These are phyloP conservation scores for Aspergillus ustus DNA, from an alignment of 2,329 filamentous ascomycete genomes.

Conservation along the genomic window DNA sequence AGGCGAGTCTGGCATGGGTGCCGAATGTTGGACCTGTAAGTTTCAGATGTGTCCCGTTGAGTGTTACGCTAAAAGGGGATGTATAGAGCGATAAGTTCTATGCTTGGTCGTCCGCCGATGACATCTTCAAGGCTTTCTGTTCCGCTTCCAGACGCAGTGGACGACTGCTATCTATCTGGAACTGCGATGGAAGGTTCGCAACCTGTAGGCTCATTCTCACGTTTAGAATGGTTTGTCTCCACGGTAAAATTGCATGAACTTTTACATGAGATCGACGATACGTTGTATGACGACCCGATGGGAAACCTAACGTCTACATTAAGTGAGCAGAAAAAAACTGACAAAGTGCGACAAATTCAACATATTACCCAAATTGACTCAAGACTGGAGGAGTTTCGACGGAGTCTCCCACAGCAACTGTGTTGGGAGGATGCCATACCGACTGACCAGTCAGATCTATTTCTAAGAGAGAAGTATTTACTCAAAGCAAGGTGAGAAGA, in stretches of 20 bases:
- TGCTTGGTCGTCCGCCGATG: conserved; percentile 39
- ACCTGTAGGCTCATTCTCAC: neutral
- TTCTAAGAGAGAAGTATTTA: neutral
- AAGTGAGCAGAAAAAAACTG: neutral
- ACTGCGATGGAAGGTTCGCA: neutral
- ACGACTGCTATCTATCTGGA: neutral
- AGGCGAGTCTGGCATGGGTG: conserved; percentile 45
- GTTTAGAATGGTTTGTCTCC: conserved; percentile 1
- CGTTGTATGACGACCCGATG: neutral
- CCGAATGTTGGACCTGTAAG: conserved; percentile 43
- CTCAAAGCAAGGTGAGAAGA: neutral
- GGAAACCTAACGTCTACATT: too few relatives aligned
- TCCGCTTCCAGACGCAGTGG: conserved; percentile 5
- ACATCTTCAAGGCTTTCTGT: conserved; percentile 22
- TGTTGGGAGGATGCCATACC: neutral
- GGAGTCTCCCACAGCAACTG: neutral
- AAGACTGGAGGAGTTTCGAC: neutral
- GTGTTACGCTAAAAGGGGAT: conserved; percentile 26
- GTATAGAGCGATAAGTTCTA: conserved; percentile 38
- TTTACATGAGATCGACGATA: neutral
- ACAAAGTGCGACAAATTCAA: neutral
- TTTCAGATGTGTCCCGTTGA: neutral
- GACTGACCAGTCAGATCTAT: neutral
- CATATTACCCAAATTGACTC: neutral
- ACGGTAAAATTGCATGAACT: neutral